Evolutionary conservation across 2,329 filamentous ascomycete genomes (phyloP).

Genomic region (Phyllosticta citribraziliensis): DNA sequence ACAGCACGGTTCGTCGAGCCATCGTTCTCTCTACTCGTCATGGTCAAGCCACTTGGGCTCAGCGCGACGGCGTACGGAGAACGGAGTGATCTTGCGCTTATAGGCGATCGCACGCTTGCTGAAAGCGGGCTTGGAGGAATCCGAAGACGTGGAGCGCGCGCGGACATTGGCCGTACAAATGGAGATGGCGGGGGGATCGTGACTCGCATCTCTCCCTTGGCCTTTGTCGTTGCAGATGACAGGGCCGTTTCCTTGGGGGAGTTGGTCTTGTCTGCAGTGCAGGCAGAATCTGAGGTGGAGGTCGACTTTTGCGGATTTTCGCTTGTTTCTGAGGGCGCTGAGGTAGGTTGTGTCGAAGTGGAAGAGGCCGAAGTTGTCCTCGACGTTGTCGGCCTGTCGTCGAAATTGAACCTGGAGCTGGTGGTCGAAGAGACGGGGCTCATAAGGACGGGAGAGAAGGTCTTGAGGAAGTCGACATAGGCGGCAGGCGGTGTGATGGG

Average conservation of each 20-base stretch:
- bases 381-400: conserved; percentile 29
- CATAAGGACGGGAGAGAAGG: conserved; percentile 59
- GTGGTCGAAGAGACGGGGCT: conserved; percentile 55
- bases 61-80: conserved; percentile 68
- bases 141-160: conserved; percentile 53
- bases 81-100: conserved; percentile 49
- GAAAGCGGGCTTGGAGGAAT: conserved; percentile 71
- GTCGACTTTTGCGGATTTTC: not conserved
- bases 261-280: not conserved
- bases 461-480: conserved; percentile 88
- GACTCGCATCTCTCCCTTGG: conserved; percentile 22
- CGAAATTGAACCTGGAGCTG: conserved; percentile 42
- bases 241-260: not conserved
- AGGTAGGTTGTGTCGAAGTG: conserved; percentile 28
- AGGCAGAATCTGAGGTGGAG: not conserved
- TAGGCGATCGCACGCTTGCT: conserved; percentile 46
- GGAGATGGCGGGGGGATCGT: conserved; percentile 51
- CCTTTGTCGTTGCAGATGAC: conserved; percentile 1
- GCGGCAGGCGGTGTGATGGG: conserved; percentile 85
- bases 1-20: conserved; percentile 49
- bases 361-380: conserved; percentile 27
- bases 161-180: conserved; percentile 55
- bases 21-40: conserved; percentile 47
- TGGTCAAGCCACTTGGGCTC: conserved; percentile 72
- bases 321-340: conserved; percentile 4